Evolutionary conservation across 208 protist species (phyloP), one percentile per base, ranked within the genome.

Genomic region (Trypanosoma platydactyli): DNA sequence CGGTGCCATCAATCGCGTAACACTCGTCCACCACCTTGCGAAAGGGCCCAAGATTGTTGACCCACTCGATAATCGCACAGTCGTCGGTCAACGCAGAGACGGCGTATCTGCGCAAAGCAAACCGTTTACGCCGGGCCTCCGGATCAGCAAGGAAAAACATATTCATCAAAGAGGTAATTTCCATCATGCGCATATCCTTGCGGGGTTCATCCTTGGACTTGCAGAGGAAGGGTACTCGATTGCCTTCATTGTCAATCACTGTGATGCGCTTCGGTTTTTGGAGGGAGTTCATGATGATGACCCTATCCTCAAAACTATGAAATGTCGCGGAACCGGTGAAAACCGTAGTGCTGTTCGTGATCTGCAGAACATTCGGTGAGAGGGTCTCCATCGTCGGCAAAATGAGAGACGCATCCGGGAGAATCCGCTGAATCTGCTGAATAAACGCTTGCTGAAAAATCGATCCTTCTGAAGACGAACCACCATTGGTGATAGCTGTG

Each of bases 121-220:
- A 94, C 33, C 80, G 75, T 50, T 89, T 84, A 18, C 91, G 84
- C n/a, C 92, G 71, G 15, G 91, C 84, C 46, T 94, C 81, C 1
- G 80, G 58, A 55, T 98, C 85, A 25, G 79, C 79, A 44, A 84
- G 77, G 18, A 99, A 94, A 44, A 98, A 85, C 6, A 73, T 88
- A 64, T 98, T 99, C 77, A 99, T 95, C 22, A 98, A 62, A 11
- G 81, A 81, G 6, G 87, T 94, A 52, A 98, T 81, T 74, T 99
- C 96, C 95, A 98, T 98, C 83, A 98, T 97, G 30, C 97, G 87
- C 50, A 92, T 95, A 71, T 99, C 97, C 71, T 98, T 98, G 18
- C 93, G 84, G 11, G 92, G 88, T 64, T 98, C 95, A 74, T 98
- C 97, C 64, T 93, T 86, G 1, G 92, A 64, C 67, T 98, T 98